These are phyloP conservation scores for Adiantum capillusveneris DNA, from an alignment of 75 land plant species.

Conservation along the genomic window DNA sequence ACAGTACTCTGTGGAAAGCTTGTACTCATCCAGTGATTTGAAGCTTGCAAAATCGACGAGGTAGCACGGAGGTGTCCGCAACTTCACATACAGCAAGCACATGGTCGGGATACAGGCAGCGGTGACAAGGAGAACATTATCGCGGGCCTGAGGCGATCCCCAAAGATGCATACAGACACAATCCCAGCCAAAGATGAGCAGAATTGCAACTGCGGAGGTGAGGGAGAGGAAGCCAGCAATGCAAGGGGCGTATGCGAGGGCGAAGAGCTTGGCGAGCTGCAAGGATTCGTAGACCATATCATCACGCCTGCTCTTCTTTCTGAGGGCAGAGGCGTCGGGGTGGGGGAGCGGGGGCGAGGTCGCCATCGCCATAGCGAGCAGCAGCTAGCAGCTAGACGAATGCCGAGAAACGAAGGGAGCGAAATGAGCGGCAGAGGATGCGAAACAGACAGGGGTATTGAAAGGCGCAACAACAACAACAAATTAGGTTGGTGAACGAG, in stretches of 20 bases:
- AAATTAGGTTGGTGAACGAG: too few species aligned
- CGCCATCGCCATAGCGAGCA: too few species aligned
- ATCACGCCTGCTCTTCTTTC: too few species aligned
- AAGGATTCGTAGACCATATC: conserved; percentile 1
- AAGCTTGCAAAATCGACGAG: conserved; percentile 39
- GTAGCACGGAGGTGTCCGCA: conserved; percentile 16
- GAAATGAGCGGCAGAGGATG: too few species aligned
- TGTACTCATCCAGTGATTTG: conserved; percentile 35
- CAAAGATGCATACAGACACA: neutral
- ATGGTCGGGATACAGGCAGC: neutral
- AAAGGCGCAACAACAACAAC: too few species aligned
- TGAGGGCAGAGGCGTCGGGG: too few species aligned
- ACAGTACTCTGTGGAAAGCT: conserved; percentile 25
- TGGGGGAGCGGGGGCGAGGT: too few species aligned
- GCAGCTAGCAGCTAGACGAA: too few species aligned
- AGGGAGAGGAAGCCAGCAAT: neutral
- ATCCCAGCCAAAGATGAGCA: neutral
- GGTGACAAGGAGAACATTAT: neutral
- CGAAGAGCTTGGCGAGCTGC: neutral
- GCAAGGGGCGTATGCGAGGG: neutral
- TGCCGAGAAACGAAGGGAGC: too few species aligned
- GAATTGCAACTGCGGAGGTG: neutral
- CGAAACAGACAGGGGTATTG: too few species aligned
- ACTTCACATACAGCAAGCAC: neutral
- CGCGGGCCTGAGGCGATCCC: neutral